Evolutionary conservation across 139 green algal genomes (phyloP), one percentile per base, ranked within the genome.

Genomic region (Chlamydomonas applanata): DNA sequence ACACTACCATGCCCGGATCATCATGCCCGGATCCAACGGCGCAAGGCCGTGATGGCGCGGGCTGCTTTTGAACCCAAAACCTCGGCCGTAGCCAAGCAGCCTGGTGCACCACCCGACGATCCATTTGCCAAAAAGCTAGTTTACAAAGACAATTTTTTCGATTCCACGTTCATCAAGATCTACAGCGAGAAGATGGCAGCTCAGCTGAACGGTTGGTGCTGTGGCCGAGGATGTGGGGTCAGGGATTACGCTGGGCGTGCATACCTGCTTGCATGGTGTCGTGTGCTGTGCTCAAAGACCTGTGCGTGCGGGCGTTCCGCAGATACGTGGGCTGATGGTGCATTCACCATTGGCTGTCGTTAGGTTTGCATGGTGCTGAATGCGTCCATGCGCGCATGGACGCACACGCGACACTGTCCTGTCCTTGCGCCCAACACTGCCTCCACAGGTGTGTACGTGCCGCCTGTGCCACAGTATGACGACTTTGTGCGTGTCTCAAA

Each of bases 121-220:
- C 84, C 84, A 0, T 89, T 89, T 52, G 76, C 69, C 0, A 76
- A 89, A 35, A 86, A 83, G 46, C 84, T 54, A 0, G 56, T 76
- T 1, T 88, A 90, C 73, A 74, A 82, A 4, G 85, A 90, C 62
- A 80, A 78, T 44, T 63, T 46, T 1, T 36, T 90, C 1, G 82
- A 86, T 57, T 71, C 45, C n/a, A 32, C 82, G n/a, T 83, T 90
- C 32, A 90, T 90, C 53, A 85, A 73, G 52, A 73, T 86, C 0
- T 88, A 80, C 73, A 82, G 82, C 0, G 69, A 83, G 44, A 90
- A 88, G 59, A 88, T 90, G 56, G 79, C 79, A 5, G 78, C 81
- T 40, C 75, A 87, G 59, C 68, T 88, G 27, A 29, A 49, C 32
- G 57, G 74, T 79, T 57, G 61, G 70, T 22, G 20, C 3, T 11